A percentile compares a stretch with the other conserved stretches of the same genome.
Conservation (phyloP, 2,329 filamentous ascomycete species). For the Colletotrichum higginsianum region DNA sequence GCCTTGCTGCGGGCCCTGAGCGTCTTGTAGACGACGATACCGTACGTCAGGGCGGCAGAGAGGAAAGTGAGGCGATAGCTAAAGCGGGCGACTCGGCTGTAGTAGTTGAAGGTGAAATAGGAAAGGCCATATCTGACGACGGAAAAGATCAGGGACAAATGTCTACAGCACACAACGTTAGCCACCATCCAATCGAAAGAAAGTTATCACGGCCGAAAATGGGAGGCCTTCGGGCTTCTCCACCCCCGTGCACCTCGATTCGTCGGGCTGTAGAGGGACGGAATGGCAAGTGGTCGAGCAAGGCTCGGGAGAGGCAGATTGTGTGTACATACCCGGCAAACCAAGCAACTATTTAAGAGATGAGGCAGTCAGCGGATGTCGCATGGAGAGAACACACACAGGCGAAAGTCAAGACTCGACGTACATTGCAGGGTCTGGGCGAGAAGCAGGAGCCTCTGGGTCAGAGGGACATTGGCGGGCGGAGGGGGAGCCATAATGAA, state of each 20-base stretch:
- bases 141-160: slow-evolving; percentile 87
- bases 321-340: slow-evolving; percentile 79
- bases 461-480: slow-evolving; percentile 76
- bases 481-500: slow-evolving; percentile 73
- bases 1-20: slow-evolving; percentile 87
- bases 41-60: slow-evolving; percentile 91
- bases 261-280: slow-evolving; percentile 34
- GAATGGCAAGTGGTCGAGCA: slow-evolving; percentile 35
- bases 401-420: slow-evolving; percentile 52
- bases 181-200: neutral
- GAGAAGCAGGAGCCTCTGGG: slow-evolving; percentile 81
- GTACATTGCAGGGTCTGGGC: slow-evolving; percentile 94
- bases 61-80: slow-evolving; percentile 93
- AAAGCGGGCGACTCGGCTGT: slow-evolving; percentile 81
- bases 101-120: slow-evolving; percentile 91
- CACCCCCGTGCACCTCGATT: slow-evolving; percentile 9
- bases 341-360: slow-evolving; percentile 75
- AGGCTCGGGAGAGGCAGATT: slow-evolving; percentile 22
- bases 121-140: slow-evolving; percentile 88
- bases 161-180: slow-evolving; percentile 65
- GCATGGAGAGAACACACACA: slow-evolving; percentile 42
- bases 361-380: slow-evolving; percentile 53
- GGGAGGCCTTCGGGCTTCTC: slow-evolving; percentile 2
- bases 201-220: neutral
- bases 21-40: slow-evolving; percentile 99